Evolutionary conservation across 352 stramenopile genomes (phyloP).

Genomic region (Saprolegnia parasitica): DNA sequence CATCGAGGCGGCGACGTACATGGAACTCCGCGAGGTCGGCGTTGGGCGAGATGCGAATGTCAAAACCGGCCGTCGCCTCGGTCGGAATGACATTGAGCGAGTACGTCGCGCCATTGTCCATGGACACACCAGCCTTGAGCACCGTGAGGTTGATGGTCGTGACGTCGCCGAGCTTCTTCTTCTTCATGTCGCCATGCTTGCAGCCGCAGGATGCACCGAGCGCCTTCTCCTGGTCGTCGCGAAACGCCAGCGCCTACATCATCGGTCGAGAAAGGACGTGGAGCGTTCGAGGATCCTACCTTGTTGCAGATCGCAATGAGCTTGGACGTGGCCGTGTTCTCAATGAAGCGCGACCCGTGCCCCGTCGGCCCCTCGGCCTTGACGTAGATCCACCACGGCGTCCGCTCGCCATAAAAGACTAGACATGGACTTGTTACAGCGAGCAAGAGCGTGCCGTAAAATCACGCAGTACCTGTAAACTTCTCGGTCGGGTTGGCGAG

Average conservation of each 20-base stretch:
- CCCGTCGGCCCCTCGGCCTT: conserved; percentile 66
- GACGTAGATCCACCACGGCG: conserved; percentile 91
- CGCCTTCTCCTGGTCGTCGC: conserved; percentile 79
- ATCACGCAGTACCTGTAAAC: conserved; percentile 76
- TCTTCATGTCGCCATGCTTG: conserved; percentile 89
- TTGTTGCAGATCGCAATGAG: conserved; percentile 85
- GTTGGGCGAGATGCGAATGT: conserved; percentile 91
- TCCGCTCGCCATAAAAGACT: conserved; percentile 95
- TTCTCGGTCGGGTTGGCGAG: conserved; percentile 84
- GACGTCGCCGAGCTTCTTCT: conserved; percentile 91
- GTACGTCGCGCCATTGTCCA: conserved; percentile 75
- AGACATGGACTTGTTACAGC: too few species aligned
- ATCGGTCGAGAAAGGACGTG: too few species aligned
- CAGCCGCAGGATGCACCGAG: conserved; percentile 74
- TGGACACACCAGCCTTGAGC: conserved; percentile 85
- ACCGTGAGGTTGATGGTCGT: conserved; percentile 95
- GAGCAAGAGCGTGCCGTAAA: neutral
- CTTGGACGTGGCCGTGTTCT: conserved; percentile 92
- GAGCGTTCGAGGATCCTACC: too few species aligned
- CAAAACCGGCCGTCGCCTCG: conserved; percentile 86
- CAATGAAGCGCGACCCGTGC: conserved; percentile 92
- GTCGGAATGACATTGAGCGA: conserved; percentile 94
- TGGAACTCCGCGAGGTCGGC: conserved; percentile 82
- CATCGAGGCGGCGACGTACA: conserved; percentile 23
- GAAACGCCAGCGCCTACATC: conserved; percentile 83